Base-by-base conservation (phyloP, 257 asterid genomes). In the Solanum dulcamara region DNA sequence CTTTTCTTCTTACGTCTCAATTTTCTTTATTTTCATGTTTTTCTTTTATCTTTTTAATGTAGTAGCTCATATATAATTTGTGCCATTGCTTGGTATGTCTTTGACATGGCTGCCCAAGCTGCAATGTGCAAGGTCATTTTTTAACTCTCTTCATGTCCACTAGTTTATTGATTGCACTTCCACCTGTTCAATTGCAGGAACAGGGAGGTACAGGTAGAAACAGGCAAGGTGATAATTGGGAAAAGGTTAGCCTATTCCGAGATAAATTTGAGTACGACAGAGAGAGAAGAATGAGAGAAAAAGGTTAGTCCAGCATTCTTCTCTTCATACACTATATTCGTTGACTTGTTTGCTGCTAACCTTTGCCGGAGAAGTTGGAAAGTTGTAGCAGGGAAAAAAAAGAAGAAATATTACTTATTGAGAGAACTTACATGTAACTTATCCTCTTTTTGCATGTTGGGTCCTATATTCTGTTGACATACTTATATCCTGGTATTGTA, bases 251-350 rank as follows among this genome's bases (percentile, higher is more conserved):
- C 89, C 95, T 91, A 90, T 84, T 96, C 87, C 96, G 98, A 17
- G 99, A 95, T 90, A 96, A 93, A 88, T 96, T 94, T 91, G 98
- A 96, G 90, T 94, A 92, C 79, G 97, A 96, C 87, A 90, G 97
- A 80, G 99, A 93, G 86, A 92, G 93, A 93, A 94, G 98, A 91
- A 92, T 94, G 98, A 88, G 95, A 88, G 94, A 92, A 74, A 96
- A 88, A 92, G 98, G 99, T 95, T 30, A 87, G 93, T 84, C 84
- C 44, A 74, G 42, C 40, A 75, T 44, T 75, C 60, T 77, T 28
- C 62, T 77, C 42, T 77, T 28, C 15, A 75, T 75, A 75, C 38
- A 24, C 38, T 42, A 44, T 77, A 46, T 48, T 77, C 28, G 40
- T 77, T 44, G 33, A 26, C 62, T 77, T 44, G 59, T 44, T 75